Base-by-base conservation (phyloP, 2,329 filamentous ascomycete genomes). In the Neodidymelliopsis sp. region DNA sequence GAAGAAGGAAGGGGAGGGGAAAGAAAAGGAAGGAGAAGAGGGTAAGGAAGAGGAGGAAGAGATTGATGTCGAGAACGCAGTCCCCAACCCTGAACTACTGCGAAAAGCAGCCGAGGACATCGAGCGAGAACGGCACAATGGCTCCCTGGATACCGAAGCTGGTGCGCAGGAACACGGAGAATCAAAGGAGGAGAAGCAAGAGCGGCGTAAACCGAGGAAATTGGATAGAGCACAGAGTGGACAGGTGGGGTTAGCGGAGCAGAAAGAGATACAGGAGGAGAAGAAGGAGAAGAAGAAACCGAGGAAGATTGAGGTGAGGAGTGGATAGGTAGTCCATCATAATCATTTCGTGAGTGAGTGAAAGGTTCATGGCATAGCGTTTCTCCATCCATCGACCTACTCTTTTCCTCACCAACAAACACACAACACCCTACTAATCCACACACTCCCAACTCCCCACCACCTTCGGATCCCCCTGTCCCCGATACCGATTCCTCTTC, bases 391-490 rank as follows among this genome's bases (percentile, higher is more conserved):
- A n/a, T n/a, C n/a, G n/a, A n/a, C n/a, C n/a, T n/a, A n/a, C n/a
- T n/a, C n/a, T n/a, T n/a, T n/a, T n/a, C n/a, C n/a, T n/a, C n/a
- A n/a, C n/a, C n/a, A n/a, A 13, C 23, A 11, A 23, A n/a, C 2
- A 16, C 10, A 11, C 20, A 29, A 12, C 12, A 2, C 13, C n/a
- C 31, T 46, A 46, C 2, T 11, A 12, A 24, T 63, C 49, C 6
- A 70, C 60, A 34, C 71, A 74, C 48, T 70, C 53, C 71, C 71
- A 73, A 49, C 63, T 68, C n/a, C 52, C 59, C 6, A 63, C 16
- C 11, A 62, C 44, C 22, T 64, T 63, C 1, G 62, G 49, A 34
- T 74, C 59, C 1, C 71, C 70, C 25, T 46, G 34, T 6, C 70
- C 67, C 36, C 63, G 65, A 42, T 71, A 73, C 27, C 57, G 40